Percentiles rank a stretch among this genome's conserved stretches.
Evolutionary conservation across 2,329 filamentous ascomycete species (phyloP).

Genomic region (Trichoderma semiorbis): DNA sequence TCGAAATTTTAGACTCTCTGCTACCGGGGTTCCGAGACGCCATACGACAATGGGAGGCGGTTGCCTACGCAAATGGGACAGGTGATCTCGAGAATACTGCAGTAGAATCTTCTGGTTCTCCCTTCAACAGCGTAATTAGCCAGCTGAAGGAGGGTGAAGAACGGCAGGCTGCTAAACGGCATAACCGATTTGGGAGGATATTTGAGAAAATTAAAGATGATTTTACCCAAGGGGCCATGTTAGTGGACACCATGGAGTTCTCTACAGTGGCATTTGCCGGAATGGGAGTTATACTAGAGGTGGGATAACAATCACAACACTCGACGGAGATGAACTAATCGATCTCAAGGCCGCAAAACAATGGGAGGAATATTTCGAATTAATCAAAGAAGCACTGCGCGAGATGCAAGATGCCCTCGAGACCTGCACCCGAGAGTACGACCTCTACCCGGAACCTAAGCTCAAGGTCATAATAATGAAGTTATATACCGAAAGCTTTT

Average conservation of each 20-base stretch:
- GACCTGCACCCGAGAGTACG: neutral
- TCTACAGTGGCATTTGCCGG: neutral
- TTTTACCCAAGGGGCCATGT: no score
- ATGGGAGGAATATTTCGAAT: neutral
- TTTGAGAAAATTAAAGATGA: neutral
- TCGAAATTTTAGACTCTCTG: neutral
- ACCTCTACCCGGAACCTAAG: neutral
- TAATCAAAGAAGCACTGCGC: neutral
- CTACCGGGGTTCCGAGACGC: neutral
- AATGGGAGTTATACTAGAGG: neutral
- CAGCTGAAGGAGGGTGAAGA: no score
- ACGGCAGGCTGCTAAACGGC: no score
- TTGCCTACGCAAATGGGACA: neutral
- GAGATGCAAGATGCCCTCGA: neutral
- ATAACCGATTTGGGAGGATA: no score
- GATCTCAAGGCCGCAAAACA: neutral
- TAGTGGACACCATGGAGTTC: no score
- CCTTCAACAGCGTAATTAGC: no score
- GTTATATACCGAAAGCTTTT: neutral
- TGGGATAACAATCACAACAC: neutral
- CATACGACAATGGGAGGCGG: neutral
- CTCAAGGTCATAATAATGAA: neutral
- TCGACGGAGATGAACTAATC: neutral
- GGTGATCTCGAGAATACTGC: no score
- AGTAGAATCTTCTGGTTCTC: no score